These are phyloP conservation scores for Thuidium tamariscinum DNA, from an alignment of 225 moss, liverwort and hornwort species.

Conservation along the genomic window DNA sequence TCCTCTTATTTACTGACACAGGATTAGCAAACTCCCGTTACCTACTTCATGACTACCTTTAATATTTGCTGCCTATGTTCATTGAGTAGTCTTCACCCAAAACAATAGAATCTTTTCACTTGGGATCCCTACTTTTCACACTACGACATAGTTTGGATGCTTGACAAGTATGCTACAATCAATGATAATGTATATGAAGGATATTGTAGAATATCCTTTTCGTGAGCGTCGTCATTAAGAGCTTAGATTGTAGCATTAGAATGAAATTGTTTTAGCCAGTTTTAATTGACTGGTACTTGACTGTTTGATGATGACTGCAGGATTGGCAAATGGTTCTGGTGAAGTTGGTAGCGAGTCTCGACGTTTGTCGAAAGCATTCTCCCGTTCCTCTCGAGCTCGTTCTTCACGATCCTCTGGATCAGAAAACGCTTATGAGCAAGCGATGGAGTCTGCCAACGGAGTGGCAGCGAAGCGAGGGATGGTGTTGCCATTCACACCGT, in stretches of 20 bases:
- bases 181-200: not conserved
- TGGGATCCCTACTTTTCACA: too few relatives aligned
- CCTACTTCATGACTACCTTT: not conserved
- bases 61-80: not conserved
- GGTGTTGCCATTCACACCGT: constrained; percentile 49
- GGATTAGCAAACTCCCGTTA: not conserved
- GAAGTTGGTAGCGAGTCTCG: not conserved
- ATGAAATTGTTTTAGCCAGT: not conserved
- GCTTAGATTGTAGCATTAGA: not conserved
- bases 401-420: constrained; percentile 21
- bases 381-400: constrained; percentile 19
- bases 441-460: constrained; percentile 19
- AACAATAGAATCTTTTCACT: not conserved
- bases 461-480: constrained; percentile 34
- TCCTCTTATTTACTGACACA: not conserved
- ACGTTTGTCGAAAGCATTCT: constrained; percentile 3
- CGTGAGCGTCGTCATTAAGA: not conserved
- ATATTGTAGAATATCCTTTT: not conserved
- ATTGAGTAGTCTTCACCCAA: too few relatives aligned
- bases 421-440: constrained; percentile 28
- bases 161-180: too few relatives aligned
- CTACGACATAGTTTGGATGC: too few relatives aligned
- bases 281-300: not conserved
- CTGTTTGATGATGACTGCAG: not conserved
- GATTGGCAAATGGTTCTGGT: not conserved